phyloP scores from a whole-genome alignment of 2,329 filamentous ascomycete genomes.

The Ramichloridium luteum region DNA sequence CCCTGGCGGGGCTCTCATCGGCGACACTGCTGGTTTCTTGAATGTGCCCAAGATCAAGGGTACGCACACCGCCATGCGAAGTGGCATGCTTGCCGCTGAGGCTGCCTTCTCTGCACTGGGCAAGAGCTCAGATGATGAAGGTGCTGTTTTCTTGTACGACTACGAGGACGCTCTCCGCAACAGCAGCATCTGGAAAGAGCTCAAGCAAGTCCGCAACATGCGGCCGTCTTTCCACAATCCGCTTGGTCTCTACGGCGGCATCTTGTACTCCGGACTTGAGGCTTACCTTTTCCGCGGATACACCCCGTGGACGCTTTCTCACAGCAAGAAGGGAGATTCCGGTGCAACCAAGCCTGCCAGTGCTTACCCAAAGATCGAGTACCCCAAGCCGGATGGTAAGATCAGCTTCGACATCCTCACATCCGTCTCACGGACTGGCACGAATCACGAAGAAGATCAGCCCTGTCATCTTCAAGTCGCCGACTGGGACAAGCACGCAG shows the following conservation, averaged over 20 bases:
- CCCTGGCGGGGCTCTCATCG: slow-evolving; percentile 87
- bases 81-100: slow-evolving; percentile 90
- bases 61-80: slow-evolving; percentile 95
- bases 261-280: slow-evolving; percentile 87
- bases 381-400: slow-evolving; percentile 90
- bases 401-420: slow-evolving; percentile 94
- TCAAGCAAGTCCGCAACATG: slow-evolving; percentile 94
- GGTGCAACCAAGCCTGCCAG: slow-evolving; percentile 69
- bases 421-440: slow-evolving; percentile 86
- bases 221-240: slow-evolving; percentile 84
- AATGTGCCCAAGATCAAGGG: slow-evolving; percentile 99
- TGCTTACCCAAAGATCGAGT: slow-evolving; percentile 77
- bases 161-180: slow-evolving; percentile 83
- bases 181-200: slow-evolving; percentile 84
- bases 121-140: slow-evolving; percentile 38
- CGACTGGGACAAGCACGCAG: slow-evolving; percentile 86
- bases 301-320: slow-evolving; percentile 83
- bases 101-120: slow-evolving; percentile 69
- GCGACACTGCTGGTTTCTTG: slow-evolving; percentile 90
- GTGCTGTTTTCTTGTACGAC: slow-evolving; percentile 80
- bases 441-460: slow-evolving; percentile 97
- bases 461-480: slow-evolving; percentile 89
- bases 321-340: slow-evolving; percentile 60
- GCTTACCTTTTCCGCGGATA: slow-evolving; percentile 76
- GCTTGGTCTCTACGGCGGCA: slow-evolving; percentile 76